A percentile compares a stretch with the other conserved stretches of the same genome.
Conservation (phyloP, 1,284 basidiomycete species). For the Fistulina hepatica region DNA sequence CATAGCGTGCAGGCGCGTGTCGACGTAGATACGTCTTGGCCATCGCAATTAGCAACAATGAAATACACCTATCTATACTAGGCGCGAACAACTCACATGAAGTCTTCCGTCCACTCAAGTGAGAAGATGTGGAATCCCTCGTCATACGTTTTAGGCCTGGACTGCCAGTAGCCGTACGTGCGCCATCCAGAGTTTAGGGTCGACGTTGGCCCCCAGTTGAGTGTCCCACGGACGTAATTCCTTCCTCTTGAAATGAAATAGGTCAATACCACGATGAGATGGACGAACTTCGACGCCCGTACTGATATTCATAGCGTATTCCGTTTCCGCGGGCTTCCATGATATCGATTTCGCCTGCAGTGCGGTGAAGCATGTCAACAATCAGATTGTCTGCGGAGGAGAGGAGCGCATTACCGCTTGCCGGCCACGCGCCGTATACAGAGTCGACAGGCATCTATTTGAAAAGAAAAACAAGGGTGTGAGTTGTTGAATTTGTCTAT, state of each 20-base stretch:
- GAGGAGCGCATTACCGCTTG: constrained; percentile 29
- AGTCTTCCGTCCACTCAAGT: constrained; percentile 69
- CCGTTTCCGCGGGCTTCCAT: constrained; percentile 64
- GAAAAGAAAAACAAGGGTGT: neutral
- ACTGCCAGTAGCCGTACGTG: constrained; percentile 60
- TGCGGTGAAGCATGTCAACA: too few species aligned
- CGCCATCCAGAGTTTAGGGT: constrained; percentile 42
- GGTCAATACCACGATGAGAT: constrained; percentile 22
- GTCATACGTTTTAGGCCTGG: constrained; percentile 53
- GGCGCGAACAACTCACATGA: constrained; percentile 39
- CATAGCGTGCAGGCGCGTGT: constrained; percentile 60
- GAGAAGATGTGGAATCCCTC: constrained; percentile 63
- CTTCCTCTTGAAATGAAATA: constrained; percentile 32
- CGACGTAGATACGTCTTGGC: constrained; percentile 58
- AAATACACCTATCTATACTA: constrained; percentile 25
- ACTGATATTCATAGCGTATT: too few species aligned
- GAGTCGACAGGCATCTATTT: constrained; percentile 50
- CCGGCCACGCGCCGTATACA: constrained; percentile 68
- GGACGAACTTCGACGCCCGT: too few species aligned
- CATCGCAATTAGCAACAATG: constrained; percentile 6
- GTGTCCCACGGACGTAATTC: constrained; percentile 61
- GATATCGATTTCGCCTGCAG: constrained; percentile 60
- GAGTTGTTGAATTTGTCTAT: too few species aligned
- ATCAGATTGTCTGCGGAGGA: neutral
- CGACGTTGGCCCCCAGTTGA: constrained; percentile 68